Evolutionary conservation across 164 flowering plant genomes (phyloP), one percentile per base, ranked within the genome.

Genomic region (Euptelea pleiosperma): DNA sequence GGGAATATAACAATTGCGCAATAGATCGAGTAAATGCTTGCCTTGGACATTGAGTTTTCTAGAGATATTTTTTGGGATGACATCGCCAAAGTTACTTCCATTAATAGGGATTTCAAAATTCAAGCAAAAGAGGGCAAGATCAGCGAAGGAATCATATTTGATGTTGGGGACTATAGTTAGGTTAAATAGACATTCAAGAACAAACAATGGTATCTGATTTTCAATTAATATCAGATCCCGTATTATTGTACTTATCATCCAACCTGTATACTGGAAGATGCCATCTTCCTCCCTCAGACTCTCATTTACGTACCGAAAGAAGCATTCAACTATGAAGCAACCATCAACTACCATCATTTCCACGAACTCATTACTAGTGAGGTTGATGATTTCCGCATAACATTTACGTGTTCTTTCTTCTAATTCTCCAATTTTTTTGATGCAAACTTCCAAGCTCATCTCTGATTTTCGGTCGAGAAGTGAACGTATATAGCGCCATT

Each of bases 291-390:
- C n/a, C n/a, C n/a, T n/a, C n/a, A n/a, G n/a, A 25, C 19, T 2
- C 24, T 26, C n/a, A n/a, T n/a, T n/a, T n/a, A n/a, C n/a, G n/a
- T n/a, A n/a, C n/a, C n/a, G n/a, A 34, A 28, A 26, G 6, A 44
- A 21, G 61, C 29, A 8, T 29, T 57, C 52, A 19, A 57, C 33
- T 39, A 57, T 57, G 52, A 58, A 58, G 62, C 62, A 46, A 22
- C 50, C 50, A 22, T 46, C 50, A 0, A 46, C 3, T 14, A 46
- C 50, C 50, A 46, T 46, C 50, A 22, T 21, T 22, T 21, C 28
- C 1, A 46, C 29, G 28, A 46, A 46, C 19, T 42, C 35, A 6
- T 58, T 29, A 25, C 29, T 30, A 11, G 15, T 10, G 0, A 21
- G 41, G 7, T 21, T 3, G n/a, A 34, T 45, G 30, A n/a, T 34